Evolutionary conservation across 768 basidiomycete species (phyloP), one percentile per base, ranked within the genome.

Genomic region (Terana coerulea): DNA sequence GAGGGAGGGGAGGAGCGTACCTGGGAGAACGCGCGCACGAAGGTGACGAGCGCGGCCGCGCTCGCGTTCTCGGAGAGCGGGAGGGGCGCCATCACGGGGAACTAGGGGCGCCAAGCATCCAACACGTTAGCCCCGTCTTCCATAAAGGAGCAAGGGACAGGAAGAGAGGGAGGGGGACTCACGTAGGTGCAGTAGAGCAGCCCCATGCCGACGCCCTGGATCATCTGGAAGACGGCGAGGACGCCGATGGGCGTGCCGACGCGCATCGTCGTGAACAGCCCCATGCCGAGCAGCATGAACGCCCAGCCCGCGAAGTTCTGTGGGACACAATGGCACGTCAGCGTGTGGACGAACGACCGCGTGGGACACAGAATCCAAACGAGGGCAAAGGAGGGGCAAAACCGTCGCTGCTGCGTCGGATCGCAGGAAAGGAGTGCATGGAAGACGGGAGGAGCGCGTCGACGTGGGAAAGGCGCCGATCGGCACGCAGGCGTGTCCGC

Each of bases 151-250:
- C 12, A 17, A 9, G 8, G n/a, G 7, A 17, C 21, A 22, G 8
- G 14, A 9, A 40, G 39, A 8, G 39, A 40, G 39, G 39, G 21
- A 10, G 24, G 12, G 24, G 12, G 19, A 49, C 48, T 49, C 36
- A 49, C 48, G 37, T 49, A 49, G n/a, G 37, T 37, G 26, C 48
- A 49, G 24, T 46, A 52, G 9, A 52, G 21, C 15, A 46, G 15
- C 10, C 51, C 51, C 26, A 52, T 52, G 24, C 43, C 51, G 43
- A 42, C 29, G 21, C 51, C 51, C 25, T 45, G 42, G 30, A 52
- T 46, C 10, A 52, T 52, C 35, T 52, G 51, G 33, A 31, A 52
- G 29, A 31, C 30, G 5, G 40, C 43, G 5, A 42, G 29, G 7
- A 30, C 40, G 19, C 42, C 51, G 5, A 45, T 45, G 12, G 51